Conservation (phyloP, 1,284 basidiomycete species). For the Schizophyllum commune region DNA sequence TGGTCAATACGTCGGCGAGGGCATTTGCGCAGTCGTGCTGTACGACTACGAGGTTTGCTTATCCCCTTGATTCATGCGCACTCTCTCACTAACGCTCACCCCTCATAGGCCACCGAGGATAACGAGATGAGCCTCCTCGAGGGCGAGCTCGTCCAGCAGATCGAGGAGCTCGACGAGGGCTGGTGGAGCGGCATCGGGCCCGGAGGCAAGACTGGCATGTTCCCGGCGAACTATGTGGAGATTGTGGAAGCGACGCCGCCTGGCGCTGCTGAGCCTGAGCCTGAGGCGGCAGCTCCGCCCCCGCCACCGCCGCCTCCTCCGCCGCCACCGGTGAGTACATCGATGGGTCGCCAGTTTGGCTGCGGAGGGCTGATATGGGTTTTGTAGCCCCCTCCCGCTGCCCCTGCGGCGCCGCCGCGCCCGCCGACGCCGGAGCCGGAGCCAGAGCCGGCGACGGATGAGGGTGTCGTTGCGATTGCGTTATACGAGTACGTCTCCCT, state of each 20-base stretch:
- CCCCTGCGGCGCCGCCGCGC: conserved; percentile 34
- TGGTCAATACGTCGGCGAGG: conserved; percentile 29
- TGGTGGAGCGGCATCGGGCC: conserved; percentile 78
- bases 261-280: conserved; percentile 19
- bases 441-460: conserved; percentile 32
- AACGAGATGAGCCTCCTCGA: conserved; percentile 79
- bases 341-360: too few species aligned
- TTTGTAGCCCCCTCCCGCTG: conserved; percentile 32
- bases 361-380: conserved; percentile 9
- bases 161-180: conserved; percentile 80
- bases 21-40: conserved; percentile 56
- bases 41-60: conserved; percentile 68
- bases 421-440: conserved; percentile 25
- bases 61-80: not conserved
- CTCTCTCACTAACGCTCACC: not conserved
- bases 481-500: conserved; percentile 61
- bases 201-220: conserved; percentile 61
- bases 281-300: conserved; percentile 20
- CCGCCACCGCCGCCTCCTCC: conserved; percentile 38
- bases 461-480: conserved; percentile 61
- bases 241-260: conserved; percentile 34
- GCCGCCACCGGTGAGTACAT: conserved; percentile 27
- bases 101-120: conserved; percentile 59
- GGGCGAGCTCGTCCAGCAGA: conserved; percentile 75
- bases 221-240: conserved; percentile 86